Conservation (phyloP, 805 yeast genomes). For the Candida argentea region DNA sequence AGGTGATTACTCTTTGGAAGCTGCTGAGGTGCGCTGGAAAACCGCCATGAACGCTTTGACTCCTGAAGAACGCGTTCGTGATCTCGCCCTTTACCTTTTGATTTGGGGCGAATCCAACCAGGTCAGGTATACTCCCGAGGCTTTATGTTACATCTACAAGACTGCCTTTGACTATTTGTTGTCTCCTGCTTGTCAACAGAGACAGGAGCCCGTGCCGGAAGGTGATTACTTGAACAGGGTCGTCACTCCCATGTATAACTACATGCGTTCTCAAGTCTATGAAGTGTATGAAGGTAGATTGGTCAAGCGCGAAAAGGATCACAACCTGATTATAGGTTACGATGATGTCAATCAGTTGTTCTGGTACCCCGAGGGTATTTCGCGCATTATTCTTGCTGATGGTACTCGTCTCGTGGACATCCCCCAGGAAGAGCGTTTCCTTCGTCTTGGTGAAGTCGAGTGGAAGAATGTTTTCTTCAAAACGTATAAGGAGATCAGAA, state of each 20-base stretch:
- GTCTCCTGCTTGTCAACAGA: constrained; percentile 86
- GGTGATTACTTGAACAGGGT: constrained; percentile 89
- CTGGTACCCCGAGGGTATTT: constrained; percentile 99
- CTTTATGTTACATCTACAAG: constrained; percentile 89
- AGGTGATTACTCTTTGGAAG: constrained; percentile 73
- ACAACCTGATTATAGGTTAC: constrained; percentile 75
- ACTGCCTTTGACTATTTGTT: constrained; percentile 85
- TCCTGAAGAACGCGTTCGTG: constrained; percentile 76
- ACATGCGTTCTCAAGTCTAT: constrained; percentile 71
- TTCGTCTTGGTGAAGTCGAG: constrained; percentile 80
- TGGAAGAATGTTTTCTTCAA: constrained; percentile 92
- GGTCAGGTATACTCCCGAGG: constrained; percentile 79
- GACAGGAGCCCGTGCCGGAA: constrained; percentile 73
- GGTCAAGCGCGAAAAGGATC: constrained; percentile 79
- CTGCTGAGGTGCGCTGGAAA: constrained; percentile 85
- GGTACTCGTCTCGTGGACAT: constrained; percentile 87
- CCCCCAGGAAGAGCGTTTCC: constrained; percentile 82
- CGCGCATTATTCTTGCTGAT: constrained; percentile 83
- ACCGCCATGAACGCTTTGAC: constrained; percentile 62
- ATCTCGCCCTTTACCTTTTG: constrained; percentile 62
- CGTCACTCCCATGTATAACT: constrained; percentile 81
- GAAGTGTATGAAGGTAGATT: constrained; percentile 75
- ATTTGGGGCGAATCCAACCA: constrained; percentile 91
- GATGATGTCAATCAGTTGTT: constrained; percentile 98
- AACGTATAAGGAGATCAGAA: constrained; percentile 90